Percentiles rank a stretch among this genome's conserved stretches.
phyloP scores from a whole-genome alignment of 2,329 filamentous ascomycete genomes.

The Cordyceps cateniannulata region DNA sequence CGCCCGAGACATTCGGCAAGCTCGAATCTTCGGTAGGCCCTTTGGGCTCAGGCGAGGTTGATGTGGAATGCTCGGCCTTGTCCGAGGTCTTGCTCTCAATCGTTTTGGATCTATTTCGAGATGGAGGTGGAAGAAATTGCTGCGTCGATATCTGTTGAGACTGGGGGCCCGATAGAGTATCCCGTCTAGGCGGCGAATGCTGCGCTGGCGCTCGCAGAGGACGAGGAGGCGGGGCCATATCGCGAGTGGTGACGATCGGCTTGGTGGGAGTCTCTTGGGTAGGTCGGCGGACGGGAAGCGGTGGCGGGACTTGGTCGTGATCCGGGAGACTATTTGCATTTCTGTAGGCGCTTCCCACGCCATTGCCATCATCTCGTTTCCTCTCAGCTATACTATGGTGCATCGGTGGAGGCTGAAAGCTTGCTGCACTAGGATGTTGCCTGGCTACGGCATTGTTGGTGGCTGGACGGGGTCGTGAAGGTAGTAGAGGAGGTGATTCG shows the following conservation, averaged over 20 bases:
- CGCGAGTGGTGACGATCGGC: neutral
- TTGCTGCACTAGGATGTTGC: constrained; percentile 18
- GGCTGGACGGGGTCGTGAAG: constrained; percentile 43
- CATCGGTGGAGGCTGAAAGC: constrained; percentile 46
- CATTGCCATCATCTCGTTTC: constrained; percentile 39
- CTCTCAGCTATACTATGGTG: constrained; percentile 41
- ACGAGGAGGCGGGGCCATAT: constrained; percentile 25
- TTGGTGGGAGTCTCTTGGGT: constrained; percentile 18
- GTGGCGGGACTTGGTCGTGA: constrained; percentile 39
- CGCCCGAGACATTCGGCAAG: constrained; percentile 77
- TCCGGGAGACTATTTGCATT: constrained; percentile 33
- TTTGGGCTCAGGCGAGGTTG: constrained; percentile 29
- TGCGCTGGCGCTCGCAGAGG: constrained; percentile 29
- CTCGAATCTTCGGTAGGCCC: constrained; percentile 48
- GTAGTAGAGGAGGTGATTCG: constrained; percentile 44
- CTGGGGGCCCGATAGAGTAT: neutral
- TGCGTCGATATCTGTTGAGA: constrained; percentile 18
- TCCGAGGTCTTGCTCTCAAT: constrained; percentile 32
- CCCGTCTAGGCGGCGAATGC: neutral
- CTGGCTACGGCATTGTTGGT: constrained; percentile 18
- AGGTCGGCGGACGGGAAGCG: constrained; percentile 43
- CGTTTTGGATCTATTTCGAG: constrained; percentile 27
- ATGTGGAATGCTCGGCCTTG: constrained; percentile 14
- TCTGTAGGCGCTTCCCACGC: constrained; percentile 33
- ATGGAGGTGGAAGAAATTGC: constrained; percentile 25